Evolutionary conservation across 176 grass and related monocot species (phyloP), one percentile per base, ranked within the genome.

Genomic region (Elaeis guineensis): DNA sequence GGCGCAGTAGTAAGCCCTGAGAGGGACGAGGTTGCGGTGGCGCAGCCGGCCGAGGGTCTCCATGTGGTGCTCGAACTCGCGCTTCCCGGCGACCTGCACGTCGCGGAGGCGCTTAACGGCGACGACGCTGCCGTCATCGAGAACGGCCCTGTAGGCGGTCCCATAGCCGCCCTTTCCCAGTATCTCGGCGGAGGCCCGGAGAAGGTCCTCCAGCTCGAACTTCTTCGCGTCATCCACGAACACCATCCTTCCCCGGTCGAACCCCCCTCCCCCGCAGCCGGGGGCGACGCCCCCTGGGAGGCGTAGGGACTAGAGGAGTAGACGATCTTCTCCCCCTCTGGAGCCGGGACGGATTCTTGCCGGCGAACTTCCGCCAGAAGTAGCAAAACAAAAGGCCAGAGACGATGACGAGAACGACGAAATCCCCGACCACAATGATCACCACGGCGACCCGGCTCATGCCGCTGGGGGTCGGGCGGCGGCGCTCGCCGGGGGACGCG

Each of bases 151-250:
- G 82, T 98, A 98, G 29, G 88, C 82, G 0, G 88, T 98, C 19
- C 94, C 94, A 32, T 77, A 86, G 0, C 82, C 85, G 61, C 94
- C 94, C 17, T 98, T 98, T 0, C 94, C 94, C 70, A 98, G 81
- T 84, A 98, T 98, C 80, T 98, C 94, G 14, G 94, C 94, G 1
- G 94, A 98, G 19, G 94, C 84, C 52, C 94, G 87, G 18, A 98
- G 72, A 25, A 98, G 82, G 21, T 98, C 94, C 48, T 98, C 94
- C 4, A 98, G 81, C 73, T 93, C 79, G 56, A 98, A 98, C 66
- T 73, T 73, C 79, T 73, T 74, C 19, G 74, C 57, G 21, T 71
- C 54, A 62, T 86, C 85, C 20, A 98, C 15, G 17, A 98, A 98
- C 25, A 98, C 82, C 62, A 98, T 89, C 68, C 89, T 98, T 0